phyloP scores from a whole-genome alignment of 768 basidiomycete species.

The Boletus speciosus region DNA sequence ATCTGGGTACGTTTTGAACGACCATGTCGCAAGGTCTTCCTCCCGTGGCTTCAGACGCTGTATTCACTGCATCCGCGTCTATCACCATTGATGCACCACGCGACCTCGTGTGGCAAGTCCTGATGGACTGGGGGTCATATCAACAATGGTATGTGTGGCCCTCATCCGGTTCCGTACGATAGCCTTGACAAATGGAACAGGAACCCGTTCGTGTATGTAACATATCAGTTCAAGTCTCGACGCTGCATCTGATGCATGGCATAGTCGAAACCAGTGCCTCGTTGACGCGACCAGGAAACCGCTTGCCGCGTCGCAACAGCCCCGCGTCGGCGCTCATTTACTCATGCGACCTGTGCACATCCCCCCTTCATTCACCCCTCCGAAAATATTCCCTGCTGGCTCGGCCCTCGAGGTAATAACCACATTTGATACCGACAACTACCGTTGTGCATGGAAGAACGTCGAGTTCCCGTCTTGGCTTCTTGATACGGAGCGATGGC shows the following conservation, averaged over 20 bases:
- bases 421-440: conserved; percentile 48
- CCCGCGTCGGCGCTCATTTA: conserved; percentile 46
- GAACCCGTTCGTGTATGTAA: conserved; percentile 64
- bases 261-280: conserved; percentile 48
- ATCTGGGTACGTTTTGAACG: too few relatives aligned
- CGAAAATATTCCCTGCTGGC: conserved; percentile 29
- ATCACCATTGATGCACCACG: conserved; percentile 57
- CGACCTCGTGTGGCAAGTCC: conserved; percentile 57
- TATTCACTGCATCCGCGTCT: conserved; percentile 47
- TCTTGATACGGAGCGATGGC: conserved; percentile 60
- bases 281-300: conserved; percentile 41
- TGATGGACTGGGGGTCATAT: conserved; percentile 62
- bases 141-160: conserved; percentile 52
- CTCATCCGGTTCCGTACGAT: not conserved
- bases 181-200: conserved; percentile 31
- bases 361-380: conserved; percentile 53
- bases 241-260: not conserved
- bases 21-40: conserved; percentile 31
- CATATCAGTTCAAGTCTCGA: not conserved
- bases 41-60: conserved; percentile 37
- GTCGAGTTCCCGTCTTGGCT: conserved; percentile 43
- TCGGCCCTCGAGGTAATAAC: conserved; percentile 47
- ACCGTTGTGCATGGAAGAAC: conserved; percentile 56
- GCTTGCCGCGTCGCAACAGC: conserved; percentile 42
- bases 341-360: conserved; percentile 52